Conservation (phyloP, 257 asterid species). For the Anisodus acutangulus region DNA sequence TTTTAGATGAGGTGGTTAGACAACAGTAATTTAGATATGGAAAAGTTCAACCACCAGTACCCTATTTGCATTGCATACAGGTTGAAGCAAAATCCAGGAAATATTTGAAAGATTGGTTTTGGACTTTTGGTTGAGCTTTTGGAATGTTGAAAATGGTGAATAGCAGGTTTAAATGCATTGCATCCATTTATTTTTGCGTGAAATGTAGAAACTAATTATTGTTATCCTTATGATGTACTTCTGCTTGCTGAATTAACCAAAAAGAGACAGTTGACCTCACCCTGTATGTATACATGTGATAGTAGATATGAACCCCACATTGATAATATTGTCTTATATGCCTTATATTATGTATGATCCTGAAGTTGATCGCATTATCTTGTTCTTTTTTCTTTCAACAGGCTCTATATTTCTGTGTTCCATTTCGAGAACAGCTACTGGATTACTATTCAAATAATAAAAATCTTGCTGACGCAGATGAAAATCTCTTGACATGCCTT, state of each 20-base stretch:
- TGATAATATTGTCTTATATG: neutral
- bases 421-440: slow-evolving; percentile 87
- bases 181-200: neutral
- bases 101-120: neutral
- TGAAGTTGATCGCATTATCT: neutral
- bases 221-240: slow-evolving; percentile 13
- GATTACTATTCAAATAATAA: slow-evolving; percentile 81
- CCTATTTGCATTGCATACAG: slow-evolving; percentile 14
- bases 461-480: slow-evolving; percentile 74
- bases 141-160: neutral
- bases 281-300: neutral
- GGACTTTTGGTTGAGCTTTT: neutral
- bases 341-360: neutral
- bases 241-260: slow-evolving; percentile 6
- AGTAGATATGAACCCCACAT: neutral
- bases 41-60: neutral
- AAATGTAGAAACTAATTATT: neutral
- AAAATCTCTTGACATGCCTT: slow-evolving; percentile 83
- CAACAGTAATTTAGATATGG: neutral
- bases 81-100: slow-evolving; percentile 8
- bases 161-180: neutral
- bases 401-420: slow-evolving; percentile 96
- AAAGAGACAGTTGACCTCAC: slow-evolving; percentile 6
- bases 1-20: neutral
- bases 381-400: slow-evolving; percentile 41